Conservation (phyloP, 2,329 filamentous ascomycete species). For the Thielaviopsis punctulata region DNA sequence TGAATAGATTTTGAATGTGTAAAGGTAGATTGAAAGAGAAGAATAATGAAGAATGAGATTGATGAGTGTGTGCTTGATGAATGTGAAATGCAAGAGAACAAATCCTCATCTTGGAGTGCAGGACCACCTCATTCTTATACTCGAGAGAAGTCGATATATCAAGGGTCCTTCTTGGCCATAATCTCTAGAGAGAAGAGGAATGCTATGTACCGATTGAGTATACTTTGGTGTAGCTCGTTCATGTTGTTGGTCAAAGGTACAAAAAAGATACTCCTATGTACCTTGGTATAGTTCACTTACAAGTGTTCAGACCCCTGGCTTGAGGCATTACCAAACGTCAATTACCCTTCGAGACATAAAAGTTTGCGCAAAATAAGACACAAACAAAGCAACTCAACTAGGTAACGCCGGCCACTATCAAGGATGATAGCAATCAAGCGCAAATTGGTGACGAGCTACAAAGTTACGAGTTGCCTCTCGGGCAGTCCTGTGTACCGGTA, state of each 20-base stretch:
- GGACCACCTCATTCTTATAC: slow-evolving; percentile 9
- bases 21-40: slow-evolving; percentile 2
- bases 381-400: background rate
- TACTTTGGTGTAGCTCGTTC: background rate
- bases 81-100: background rate
- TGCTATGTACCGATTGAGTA: too few species aligned
- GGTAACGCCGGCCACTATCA: background rate
- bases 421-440: background rate
- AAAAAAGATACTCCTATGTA: background rate
- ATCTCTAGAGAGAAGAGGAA: too few species aligned
- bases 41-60: background rate
- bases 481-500: background rate
- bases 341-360: background rate
- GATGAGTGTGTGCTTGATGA: background rate
- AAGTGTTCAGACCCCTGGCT: background rate
- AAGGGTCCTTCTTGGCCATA: background rate
- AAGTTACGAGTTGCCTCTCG: background rate
- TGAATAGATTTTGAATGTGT: background rate
- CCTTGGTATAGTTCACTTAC: background rate
- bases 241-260: background rate
- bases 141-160: background rate
- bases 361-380: background rate
- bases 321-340: background rate
- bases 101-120: background rate
- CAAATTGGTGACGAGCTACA: background rate